Evolutionary conservation across 306 rosid species (phyloP), one percentile per base, ranked within the genome.

Genomic region (Hippophae rhamnoides): DNA sequence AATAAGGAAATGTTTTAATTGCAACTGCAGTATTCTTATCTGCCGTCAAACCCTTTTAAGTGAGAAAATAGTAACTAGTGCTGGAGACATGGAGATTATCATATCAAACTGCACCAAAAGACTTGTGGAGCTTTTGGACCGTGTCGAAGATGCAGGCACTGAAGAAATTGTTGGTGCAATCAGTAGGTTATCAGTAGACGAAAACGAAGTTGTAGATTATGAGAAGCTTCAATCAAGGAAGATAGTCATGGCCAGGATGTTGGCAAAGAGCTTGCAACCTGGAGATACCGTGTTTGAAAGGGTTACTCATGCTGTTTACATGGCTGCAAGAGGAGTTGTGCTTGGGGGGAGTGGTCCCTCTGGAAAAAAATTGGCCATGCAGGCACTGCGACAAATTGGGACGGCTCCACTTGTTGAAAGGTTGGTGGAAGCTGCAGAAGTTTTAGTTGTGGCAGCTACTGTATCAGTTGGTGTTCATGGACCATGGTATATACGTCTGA

Each of bases 201-300:
- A 69, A 0, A 74, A 65, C 7, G 80, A 76, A 72, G 58, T 43
- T 54, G 68, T 11, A 10, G 87, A 68, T 59, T 12, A 58, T 0
- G 76, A 58, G 62, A 76, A 73, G 69, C 67, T 79, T 52, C 68
- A 69, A 31, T 67, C 87, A 26, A 69, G 87, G 70, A 92, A 75
- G 76, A 60, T 7, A 42, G 93, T 92, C 13, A 76, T 78, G 52
- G 72, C 73, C 13, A 74, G 99, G 78, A 80, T 88, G 87, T 11
- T 92, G 48, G 81, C 78, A 2, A 92, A 75, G 85, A 88, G 95
- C 76, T 62, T 92, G 71, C 96, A 85, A 71, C 84, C 95, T 43
- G 99, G 88, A 66, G 95, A 92, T 60, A 74, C 86, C 2, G 90
- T 92, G 61, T 87, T 92, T 72, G 93, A 83, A 68, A 92, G 74